These are phyloP conservation scores for Sordaria brevicollis DNA, from an alignment of 495 filamentous ascomycete species.

Conservation along the genomic window DNA sequence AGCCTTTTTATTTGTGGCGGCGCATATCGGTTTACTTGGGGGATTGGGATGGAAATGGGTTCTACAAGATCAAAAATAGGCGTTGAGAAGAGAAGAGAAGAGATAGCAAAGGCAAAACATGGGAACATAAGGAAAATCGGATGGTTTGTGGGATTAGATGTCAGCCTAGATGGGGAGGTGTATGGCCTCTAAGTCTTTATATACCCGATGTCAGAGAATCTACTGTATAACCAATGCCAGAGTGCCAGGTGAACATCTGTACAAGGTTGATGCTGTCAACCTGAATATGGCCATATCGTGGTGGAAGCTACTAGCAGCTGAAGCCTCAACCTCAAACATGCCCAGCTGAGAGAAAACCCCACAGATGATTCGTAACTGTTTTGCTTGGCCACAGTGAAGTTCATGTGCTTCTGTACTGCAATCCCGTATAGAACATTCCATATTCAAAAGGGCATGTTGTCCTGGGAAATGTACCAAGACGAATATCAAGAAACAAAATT, in stretches of 20 bases:
- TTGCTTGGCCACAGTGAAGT: background rate
- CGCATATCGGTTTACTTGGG: background rate
- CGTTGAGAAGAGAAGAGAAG: background rate
- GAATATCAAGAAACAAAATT: background rate
- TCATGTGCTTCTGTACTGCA: no score
- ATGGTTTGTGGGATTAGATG: background rate
- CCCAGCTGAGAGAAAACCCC: background rate
- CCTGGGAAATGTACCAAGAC: background rate
- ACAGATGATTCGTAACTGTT: background rate
- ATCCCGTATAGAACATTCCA: background rate
- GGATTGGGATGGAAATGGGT: background rate
- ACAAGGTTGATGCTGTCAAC: background rate
- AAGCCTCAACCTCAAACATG: background rate
- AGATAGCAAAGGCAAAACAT: background rate
- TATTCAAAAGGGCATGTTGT: background rate
- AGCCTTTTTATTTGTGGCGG: background rate
- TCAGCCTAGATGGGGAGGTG: background rate
- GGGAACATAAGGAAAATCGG: background rate
- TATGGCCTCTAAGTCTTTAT: background rate
- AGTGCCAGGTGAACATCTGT: background rate
- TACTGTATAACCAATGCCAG: background rate
- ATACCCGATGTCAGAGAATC: background rate
- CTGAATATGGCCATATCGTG: background rate
- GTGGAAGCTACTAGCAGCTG: background rate
- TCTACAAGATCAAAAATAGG: background rate